phyloP scores from a whole-genome alignment of 345 rosid genomes.

The Rhodamnia argentea region DNA sequence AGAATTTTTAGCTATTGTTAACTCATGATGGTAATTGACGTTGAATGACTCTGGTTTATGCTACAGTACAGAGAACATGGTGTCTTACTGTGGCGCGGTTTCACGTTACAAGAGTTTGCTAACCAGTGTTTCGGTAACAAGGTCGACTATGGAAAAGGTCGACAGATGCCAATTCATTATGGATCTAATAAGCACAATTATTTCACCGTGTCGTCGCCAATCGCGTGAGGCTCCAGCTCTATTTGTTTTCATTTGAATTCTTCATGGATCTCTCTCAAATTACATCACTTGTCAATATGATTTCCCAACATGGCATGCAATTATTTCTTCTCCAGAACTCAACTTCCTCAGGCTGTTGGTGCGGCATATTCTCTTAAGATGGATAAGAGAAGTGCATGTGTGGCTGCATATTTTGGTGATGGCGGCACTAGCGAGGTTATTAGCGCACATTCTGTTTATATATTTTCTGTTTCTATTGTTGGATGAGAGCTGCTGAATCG shows the following conservation, averaged over 20 bases:
- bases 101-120: slow-evolving; percentile 57
- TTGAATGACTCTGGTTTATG: background rate
- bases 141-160: slow-evolving; percentile 68
- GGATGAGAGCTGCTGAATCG: background rate
- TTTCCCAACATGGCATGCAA: background rate
- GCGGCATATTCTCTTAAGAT: slow-evolving; percentile 67
- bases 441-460: no score
- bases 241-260: background rate
- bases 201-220: slow-evolving; percentile 67
- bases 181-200: slow-evolving; percentile 61
- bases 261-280: background rate
- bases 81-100: slow-evolving; percentile 69
- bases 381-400: slow-evolving; percentile 64
- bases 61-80: slow-evolving; percentile 73
- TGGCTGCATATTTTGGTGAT: slow-evolving; percentile 54
- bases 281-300: background rate
- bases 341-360: slow-evolving; percentile 78
- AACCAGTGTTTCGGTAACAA: slow-evolving; percentile 64
- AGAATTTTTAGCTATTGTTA: background rate
- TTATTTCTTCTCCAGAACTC: slow-evolving; percentile 34
- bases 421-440: slow-evolving; percentile 78
- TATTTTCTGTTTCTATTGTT: background rate
- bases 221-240: slow-evolving; percentile 37
- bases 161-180: slow-evolving; percentile 83
- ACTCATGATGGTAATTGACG: background rate